A percentile compares a stretch with the other conserved stretches of the same genome.
Evolutionary conservation across 1,139 yeast species (phyloP).

Genomic region (Protomyces arabidopsidicola): DNA sequence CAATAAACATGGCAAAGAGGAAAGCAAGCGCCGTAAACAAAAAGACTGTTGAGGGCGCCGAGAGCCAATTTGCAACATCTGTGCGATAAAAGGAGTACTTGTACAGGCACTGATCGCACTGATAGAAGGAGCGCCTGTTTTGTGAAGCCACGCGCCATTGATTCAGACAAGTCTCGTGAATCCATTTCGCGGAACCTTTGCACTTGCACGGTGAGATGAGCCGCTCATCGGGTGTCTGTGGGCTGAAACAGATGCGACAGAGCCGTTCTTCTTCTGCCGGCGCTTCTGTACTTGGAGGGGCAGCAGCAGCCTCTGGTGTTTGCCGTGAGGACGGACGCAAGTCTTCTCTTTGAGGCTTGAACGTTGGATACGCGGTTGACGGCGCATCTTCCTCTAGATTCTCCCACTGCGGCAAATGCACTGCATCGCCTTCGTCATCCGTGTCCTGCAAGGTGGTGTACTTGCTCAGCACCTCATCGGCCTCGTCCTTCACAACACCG

Average conservation of each 20-base stretch:
- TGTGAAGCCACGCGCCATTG: conserved; percentile 21
- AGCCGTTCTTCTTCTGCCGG: conserved; percentile 9
- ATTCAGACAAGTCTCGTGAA: conserved; percentile 15
- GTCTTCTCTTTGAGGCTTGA: background rate
- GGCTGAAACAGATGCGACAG: conserved; percentile 21
- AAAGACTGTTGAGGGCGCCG: conserved; percentile 7
- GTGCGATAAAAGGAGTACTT: conserved; percentile 26
- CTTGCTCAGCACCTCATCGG: background rate
- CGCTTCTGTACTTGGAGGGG: background rate
- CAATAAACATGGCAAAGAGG: conserved; percentile 12
- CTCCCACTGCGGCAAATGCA: background rate
- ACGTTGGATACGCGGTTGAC: background rate
- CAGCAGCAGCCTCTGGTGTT: background rate
- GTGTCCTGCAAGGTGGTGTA: background rate
- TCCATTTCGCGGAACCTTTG: conserved; percentile 22
- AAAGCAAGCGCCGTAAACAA: conserved; percentile 6
- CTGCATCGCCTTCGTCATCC: background rate
- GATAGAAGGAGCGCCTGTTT: conserved; percentile 18
- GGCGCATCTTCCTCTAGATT: background rate
- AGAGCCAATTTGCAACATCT: conserved; percentile 11
- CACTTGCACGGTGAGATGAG: conserved; percentile 24
- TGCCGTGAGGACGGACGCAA: background rate
- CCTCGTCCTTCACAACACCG: background rate
- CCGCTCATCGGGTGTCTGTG: conserved; percentile 14
- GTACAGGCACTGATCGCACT: conserved; percentile 26